Evolutionary conservation across 1,284 basidiomycete genomes (phyloP).

Genomic region (Heterobasidion parviporum): DNA sequence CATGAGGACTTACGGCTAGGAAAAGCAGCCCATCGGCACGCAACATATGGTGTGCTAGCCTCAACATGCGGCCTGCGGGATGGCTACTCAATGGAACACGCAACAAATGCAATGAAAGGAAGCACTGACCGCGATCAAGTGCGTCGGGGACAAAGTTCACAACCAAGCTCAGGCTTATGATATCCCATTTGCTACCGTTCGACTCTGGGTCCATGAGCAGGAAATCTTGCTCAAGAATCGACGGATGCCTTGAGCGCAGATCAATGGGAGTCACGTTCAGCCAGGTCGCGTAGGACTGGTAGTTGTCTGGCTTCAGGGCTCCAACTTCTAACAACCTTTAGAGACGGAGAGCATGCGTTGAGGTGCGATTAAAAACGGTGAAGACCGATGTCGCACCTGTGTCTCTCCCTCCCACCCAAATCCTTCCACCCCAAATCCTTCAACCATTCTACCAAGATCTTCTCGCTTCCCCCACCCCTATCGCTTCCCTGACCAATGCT

Average conservation of each 20-base stretch:
- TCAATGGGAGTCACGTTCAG: slow-evolving; percentile 72
- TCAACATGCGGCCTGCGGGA: slow-evolving; percentile 64
- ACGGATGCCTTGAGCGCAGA: slow-evolving; percentile 71
- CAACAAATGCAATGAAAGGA: background rate
- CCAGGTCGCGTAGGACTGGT: slow-evolving; percentile 56
- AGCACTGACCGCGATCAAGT: slow-evolving; percentile 56
- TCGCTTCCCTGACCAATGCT: slow-evolving; percentile 70
- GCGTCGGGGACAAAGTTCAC: slow-evolving; percentile 82
- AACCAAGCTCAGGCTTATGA: slow-evolving; percentile 79
- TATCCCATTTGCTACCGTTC: slow-evolving; percentile 55
- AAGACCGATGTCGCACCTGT: slow-evolving; percentile 26
- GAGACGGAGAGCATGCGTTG: background rate
- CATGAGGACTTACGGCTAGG: slow-evolving; percentile 43
- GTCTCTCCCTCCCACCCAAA: slow-evolving; percentile 19
- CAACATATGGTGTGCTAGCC: slow-evolving; percentile 55
- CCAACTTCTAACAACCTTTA: slow-evolving; percentile 78
- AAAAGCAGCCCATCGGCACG: slow-evolving; percentile 54
- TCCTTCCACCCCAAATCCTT: slow-evolving; percentile 38
- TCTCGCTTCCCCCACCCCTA: slow-evolving; percentile 80
- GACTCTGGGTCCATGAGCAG: slow-evolving; percentile 45
- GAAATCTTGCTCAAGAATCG: slow-evolving; percentile 78
- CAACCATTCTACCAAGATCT: slow-evolving; percentile 69
- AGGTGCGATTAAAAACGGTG: background rate
- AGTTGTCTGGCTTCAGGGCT: slow-evolving; percentile 79
- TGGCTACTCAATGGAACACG: background rate